Evolutionary conservation across 345 rosid species (phyloP), one percentile per base, ranked within the genome.

Genomic region (Camelina laxa): DNA sequence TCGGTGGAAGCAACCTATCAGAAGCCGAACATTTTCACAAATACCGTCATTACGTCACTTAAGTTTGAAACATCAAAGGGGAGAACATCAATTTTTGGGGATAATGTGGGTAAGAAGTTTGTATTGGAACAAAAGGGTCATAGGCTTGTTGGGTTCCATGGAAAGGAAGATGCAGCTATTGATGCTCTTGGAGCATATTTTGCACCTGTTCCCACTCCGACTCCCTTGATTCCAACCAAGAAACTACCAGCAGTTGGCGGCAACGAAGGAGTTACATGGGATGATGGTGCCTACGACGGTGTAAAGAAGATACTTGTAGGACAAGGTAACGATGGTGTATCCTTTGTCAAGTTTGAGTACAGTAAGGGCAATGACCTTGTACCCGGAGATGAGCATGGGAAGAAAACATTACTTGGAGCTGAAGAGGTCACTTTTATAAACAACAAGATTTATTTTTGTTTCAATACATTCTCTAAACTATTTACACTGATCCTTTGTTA

Each of bases 371-470:
- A 45, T 19, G 21, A 39, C 1, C 10, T 70, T 51, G 60, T 76
- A 3, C 14, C 15, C 6, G 74, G 75, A 54, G 65, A 76, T 60
- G 80, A 69, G 10, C 80, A 76, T 76, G 80, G 80, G 24, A 75
- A 68, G 48, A 60, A 9, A 42, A 53, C 74, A 36, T 7, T 60
- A 60, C 68, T 55, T 3, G 75, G 53, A 49, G 19, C 56, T 42
- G 51, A 76, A 30, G 74, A 60, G 74, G 74, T 67, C 54, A 22
- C 3, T 50, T 61, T 2, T 10, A 0, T 9, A 48, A 57, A 39
- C 44, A 17, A 22, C 8, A 7, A 30, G 2, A 24, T 1, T 7
- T 3, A 17, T 61, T 27, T 27, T 27, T 8, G 3, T 53, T 41
- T 27, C 11, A 8, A 3, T 14, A 57, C 11, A 15, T 5, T 55